These are phyloP conservation scores for Penicillium soppii DNA, from an alignment of 495 filamentous ascomycete species.

Conservation along the genomic window DNA sequence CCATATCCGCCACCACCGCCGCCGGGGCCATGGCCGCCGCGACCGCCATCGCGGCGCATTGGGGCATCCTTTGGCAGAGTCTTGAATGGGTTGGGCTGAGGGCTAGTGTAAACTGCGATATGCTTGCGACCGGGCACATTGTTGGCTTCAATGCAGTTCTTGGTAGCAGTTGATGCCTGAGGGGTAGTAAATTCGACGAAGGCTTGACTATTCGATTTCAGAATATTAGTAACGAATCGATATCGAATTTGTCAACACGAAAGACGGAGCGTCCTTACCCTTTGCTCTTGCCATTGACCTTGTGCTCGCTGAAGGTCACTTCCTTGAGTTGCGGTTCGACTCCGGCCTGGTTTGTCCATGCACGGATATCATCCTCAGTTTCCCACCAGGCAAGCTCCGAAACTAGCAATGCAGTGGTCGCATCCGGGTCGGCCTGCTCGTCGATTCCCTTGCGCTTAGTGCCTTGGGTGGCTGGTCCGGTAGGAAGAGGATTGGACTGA, in stretches of 20 bases:
- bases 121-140: constrained; percentile 64
- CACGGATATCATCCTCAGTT: constrained; percentile 91
- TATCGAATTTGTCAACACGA: background rate
- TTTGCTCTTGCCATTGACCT: constrained; percentile 98
- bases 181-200: constrained; percentile 83
- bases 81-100: constrained; percentile 80
- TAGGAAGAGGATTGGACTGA: constrained; percentile 15
- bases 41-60: constrained; percentile 63
- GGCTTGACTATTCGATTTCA: constrained; percentile 65
- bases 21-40: constrained; percentile 54
- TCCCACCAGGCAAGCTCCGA: constrained; percentile 96
- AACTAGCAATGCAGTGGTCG: constrained; percentile 78
- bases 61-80: constrained; percentile 91
- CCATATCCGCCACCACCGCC: constrained; percentile 38
- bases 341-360: constrained; percentile 73
- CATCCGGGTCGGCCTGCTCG: constrained; percentile 76
- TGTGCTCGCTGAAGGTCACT: constrained; percentile 95
- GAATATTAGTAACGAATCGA: background rate
- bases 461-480: constrained; percentile 62
- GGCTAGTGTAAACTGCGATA: constrained; percentile 71
- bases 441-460: constrained; percentile 76
- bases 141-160: constrained; percentile 73
- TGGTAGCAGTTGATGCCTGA: constrained; percentile 83
- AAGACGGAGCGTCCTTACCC: constrained; percentile 61
- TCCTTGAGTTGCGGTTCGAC: constrained; percentile 86